A percentile compares a stretch with the other conserved stretches of the same genome.
These are phyloP conservation scores for Cystofilobasidium capitatum DNA, from an alignment of 768 basidiomycete genomes.

Conservation along the genomic window DNA sequence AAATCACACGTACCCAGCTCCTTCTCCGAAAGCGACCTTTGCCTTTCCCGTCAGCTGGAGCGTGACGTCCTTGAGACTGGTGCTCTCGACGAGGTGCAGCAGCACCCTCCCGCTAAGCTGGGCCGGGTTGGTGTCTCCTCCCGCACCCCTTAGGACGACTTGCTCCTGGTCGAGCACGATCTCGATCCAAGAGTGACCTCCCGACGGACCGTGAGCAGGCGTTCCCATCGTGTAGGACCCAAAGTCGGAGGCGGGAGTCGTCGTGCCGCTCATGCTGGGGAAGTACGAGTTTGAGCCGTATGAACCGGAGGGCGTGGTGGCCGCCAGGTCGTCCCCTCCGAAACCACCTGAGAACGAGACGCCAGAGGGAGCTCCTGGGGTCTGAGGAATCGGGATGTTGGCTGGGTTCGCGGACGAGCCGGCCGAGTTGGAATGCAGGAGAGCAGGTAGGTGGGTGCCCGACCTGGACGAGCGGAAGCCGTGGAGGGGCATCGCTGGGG, in stretches of 20 bases:
- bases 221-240: background rate
- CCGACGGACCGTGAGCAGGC: background rate
- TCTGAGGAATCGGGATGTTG: conserved; percentile 12
- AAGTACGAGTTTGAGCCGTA: background rate
- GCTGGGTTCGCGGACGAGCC: conserved; percentile 8
- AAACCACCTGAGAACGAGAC: background rate
- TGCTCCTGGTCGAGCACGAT: conserved; percentile 63
- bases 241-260: background rate
- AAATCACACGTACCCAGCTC: conserved; percentile 15
- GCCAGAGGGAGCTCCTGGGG: background rate
- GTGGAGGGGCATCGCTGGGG: conserved; percentile 14
- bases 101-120: conserved; percentile 71
- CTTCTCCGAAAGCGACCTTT: conserved; percentile 28
- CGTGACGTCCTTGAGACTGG: conserved; percentile 46
- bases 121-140: conserved; percentile 70
- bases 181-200: conserved; percentile 46
- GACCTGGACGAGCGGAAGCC: conserved; percentile 18
- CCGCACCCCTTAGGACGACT: conserved; percentile 65
- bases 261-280: background rate
- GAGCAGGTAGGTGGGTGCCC: conserved; percentile 20
- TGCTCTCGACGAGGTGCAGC: conserved; percentile 68
- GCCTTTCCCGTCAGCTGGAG: conserved; percentile 26
- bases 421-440: background rate
- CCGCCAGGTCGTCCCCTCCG: background rate
- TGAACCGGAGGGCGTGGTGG: background rate